These are phyloP conservation scores for Rhizomucor pusillus DNA, from an alignment of 371 early-diverging fungal genomes.

Conservation along the genomic window DNA sequence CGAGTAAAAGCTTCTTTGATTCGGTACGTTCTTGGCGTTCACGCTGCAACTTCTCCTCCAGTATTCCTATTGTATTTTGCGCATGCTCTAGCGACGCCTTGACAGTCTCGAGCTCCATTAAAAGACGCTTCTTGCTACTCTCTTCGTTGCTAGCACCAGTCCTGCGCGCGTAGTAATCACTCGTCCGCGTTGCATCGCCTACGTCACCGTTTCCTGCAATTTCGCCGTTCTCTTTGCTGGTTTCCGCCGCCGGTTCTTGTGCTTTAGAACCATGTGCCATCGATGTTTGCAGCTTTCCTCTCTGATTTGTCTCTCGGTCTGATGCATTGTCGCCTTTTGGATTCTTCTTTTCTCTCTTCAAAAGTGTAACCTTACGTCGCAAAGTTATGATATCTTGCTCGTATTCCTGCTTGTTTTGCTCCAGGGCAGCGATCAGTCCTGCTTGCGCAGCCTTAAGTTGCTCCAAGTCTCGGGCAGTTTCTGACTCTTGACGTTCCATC, in stretches of 20 bases:
- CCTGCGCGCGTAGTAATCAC: background rate
- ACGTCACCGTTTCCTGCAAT: too few species aligned
- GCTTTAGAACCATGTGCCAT: too few species aligned
- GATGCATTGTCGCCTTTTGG: background rate
- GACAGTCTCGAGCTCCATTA: constrained; percentile 7
- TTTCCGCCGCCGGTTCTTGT: background rate
- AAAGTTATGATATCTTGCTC: constrained; percentile 17
- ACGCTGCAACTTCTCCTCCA: constrained; percentile 9
- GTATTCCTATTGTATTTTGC: background rate
- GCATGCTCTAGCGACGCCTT: constrained; percentile 12
- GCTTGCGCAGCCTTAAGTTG: constrained; percentile 14
- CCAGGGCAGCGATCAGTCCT: constrained; percentile 14
- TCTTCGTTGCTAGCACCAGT: background rate
- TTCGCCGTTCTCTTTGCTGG: too few species aligned
- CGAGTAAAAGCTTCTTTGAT: constrained; percentile 8
- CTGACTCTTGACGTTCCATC: background rate
- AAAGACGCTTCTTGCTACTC: constrained; percentile 4
- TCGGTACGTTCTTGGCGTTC: constrained; percentile 14
- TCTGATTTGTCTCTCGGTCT: too few species aligned
- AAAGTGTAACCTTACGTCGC: constrained; percentile 12
- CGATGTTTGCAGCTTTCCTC: too few species aligned
- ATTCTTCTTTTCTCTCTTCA: constrained; percentile 19
- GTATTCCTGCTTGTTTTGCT: constrained; percentile 15
- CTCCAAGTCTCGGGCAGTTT: constrained; percentile 37
- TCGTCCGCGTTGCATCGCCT: too few species aligned